Evolutionary conservation across 768 basidiomycete species (phyloP).

Genomic region (Trametes sanguinea): DNA sequence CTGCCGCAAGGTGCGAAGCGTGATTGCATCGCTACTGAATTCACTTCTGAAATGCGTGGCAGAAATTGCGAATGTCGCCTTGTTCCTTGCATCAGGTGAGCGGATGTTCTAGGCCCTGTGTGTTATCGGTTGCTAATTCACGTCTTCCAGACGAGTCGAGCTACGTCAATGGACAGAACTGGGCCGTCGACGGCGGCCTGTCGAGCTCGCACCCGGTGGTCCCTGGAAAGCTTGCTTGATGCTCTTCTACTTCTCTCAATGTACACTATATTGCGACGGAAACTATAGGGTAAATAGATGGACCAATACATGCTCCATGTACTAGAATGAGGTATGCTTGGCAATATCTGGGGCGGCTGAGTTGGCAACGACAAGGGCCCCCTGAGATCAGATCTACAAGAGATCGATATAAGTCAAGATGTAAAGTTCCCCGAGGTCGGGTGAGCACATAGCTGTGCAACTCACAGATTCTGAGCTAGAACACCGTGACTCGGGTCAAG

Average conservation of each 20-base stretch:
- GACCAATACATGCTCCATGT: too few relatives aligned
- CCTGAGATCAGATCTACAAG: too few relatives aligned
- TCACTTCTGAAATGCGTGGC: conserved; percentile 11
- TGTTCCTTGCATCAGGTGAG: conserved; percentile 86
- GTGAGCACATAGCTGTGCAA: too few relatives aligned
- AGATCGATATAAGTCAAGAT: too few relatives aligned
- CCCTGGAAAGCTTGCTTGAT: conserved; percentile 62
- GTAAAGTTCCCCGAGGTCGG: too few relatives aligned
- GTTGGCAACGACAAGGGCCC: too few relatives aligned
- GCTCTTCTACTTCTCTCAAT: not conserved
- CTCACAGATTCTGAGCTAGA: too few relatives aligned
- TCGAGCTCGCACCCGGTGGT: conserved; percentile 78
- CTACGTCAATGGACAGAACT: conserved; percentile 89
- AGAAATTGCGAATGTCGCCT: conserved; percentile 86
- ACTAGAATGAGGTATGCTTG: too few relatives aligned
- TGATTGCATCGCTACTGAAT: conserved; percentile 9
- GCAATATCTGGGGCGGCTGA: too few relatives aligned
- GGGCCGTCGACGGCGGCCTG: conserved; percentile 86
- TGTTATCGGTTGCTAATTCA: conserved; percentile 4
- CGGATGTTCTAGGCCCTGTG: not conserved
- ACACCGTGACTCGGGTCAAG: not conserved
- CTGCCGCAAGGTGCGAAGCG: conserved; percentile 65
- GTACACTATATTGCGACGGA: not conserved
- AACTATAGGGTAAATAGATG: too few relatives aligned
- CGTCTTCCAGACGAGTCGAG: conserved; percentile 72